Evolutionary conservation across 768 basidiomycete species (phyloP).

Genomic region (Crepidotus variabilis): DNA sequence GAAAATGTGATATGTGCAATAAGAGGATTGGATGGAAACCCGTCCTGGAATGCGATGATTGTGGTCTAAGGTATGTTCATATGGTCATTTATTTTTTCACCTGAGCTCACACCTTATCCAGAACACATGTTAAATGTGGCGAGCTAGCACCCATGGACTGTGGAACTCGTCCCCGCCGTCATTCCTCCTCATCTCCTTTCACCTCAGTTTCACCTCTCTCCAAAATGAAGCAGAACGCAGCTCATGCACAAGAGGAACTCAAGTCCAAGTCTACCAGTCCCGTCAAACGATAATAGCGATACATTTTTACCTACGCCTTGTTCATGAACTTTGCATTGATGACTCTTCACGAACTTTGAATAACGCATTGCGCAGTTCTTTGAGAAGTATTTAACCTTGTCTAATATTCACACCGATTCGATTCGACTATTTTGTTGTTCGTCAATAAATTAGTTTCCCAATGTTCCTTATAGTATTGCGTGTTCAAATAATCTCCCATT

Average conservation of each 20-base stretch:
- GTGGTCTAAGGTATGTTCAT: slow-evolving; percentile 59
- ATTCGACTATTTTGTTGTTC: too few species aligned
- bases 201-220: slow-evolving; percentile 34
- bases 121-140: slow-evolving; percentile 86
- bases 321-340: neutral
- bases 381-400: neutral
- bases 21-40: slow-evolving; percentile 88
- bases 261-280: slow-evolving; percentile 14
- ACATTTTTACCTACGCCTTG: neutral
- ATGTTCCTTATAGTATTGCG: too few species aligned
- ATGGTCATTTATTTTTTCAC: neutral
- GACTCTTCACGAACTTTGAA: neutral
- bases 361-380: neutral
- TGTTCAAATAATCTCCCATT: neutral
- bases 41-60: slow-evolving; percentile 85
- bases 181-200: slow-evolving; percentile 16
- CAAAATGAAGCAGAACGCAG: slow-evolving; percentile 34
- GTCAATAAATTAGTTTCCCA: too few species aligned
- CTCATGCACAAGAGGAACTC: slow-evolving; percentile 24
- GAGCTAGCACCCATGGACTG: slow-evolving; percentile 80
- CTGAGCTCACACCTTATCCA: slow-evolving; percentile 22
- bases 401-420: neutral
- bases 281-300: neutral
- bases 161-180: slow-evolving; percentile 46
- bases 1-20: slow-evolving; percentile 78